Evolutionary conservation across 805 yeast genomes (phyloP), one percentile per base, ranked within the genome.

Genomic region (Lipomyces orientalis): DNA sequence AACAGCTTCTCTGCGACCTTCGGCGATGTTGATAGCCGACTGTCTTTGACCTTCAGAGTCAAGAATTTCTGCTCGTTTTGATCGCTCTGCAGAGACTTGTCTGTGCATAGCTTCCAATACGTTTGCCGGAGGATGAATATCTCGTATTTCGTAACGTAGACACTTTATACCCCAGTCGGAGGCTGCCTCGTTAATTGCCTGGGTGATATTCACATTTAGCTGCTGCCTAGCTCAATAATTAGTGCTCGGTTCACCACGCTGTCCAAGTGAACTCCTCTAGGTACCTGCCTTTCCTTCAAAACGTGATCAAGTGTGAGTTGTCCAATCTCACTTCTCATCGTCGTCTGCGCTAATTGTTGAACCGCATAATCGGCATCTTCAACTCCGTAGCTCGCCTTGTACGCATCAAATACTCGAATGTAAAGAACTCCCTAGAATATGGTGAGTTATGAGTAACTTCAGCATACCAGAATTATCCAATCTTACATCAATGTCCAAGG

Each of bases 41-140:
- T 89, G 92, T 76, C 93, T 85, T 63, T 85, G 86, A 78, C 97
- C 97, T 79, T 91, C 97, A 57, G 92, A 87, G 75, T 91, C 97
- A 75, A 91, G 83, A 71, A 91, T 91, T 77, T 91, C 94, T 1
- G 97, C 97, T 68, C 97, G 83, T 77, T 91, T 91, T 61, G 93
- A 87, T 73, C 97, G 82, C 78, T 91, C 97, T 57, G 96, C 95
- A 67, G 89, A 85, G 31, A 91, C 97, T 78, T 90, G 97, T 76
- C 94, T 86, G 79, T 91, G 97, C 97, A 91, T 91, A 34, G 97
- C 95, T 74, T 89, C 93, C 73, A 91, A 85, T 10, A 91, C 97
- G 73, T 90, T 90, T 49, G 84, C 84, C 2, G 97, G 97, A 1
- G 97, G 97, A 76, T 91, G 93, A 67, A 91, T 91, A 76, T 91